Conservation (phyloP, 2,329 filamentous ascomycete genomes). For the Penicillium expansum region DNA sequence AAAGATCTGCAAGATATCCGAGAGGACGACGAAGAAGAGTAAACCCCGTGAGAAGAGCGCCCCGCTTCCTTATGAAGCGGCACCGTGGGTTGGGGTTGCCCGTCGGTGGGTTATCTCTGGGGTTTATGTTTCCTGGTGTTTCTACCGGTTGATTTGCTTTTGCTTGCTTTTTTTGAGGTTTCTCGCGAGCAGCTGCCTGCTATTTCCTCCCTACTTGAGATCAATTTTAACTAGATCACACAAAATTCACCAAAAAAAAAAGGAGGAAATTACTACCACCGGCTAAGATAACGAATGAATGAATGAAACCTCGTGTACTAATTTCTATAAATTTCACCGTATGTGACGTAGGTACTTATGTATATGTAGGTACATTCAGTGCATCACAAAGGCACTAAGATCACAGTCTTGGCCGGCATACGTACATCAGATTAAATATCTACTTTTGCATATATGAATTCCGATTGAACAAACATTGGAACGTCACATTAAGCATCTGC, state of each 20-base stretch:
- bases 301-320: neutral
- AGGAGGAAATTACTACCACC: neutral
- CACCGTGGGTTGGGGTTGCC: neutral
- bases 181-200: neutral
- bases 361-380: neutral
- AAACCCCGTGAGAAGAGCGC: neutral
- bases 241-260: neutral
- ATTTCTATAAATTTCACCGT: neutral
- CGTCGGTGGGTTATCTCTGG: neutral
- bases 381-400: neutral
- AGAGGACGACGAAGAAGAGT: neutral
- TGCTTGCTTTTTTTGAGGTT: neutral
- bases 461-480: slow-evolving; percentile 28
- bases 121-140: neutral
- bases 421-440: neutral
- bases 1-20: neutral
- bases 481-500: slow-evolving; percentile 10
- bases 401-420: neutral
- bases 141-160: neutral
- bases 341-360: neutral
- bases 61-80: neutral
- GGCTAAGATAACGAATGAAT: neutral
- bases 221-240: neutral
- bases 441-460: neutral
- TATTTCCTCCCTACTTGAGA: neutral